These are phyloP conservation scores for Kazachstania kunashirensis DNA, from an alignment of 805 yeast species.

Conservation along the genomic window DNA sequence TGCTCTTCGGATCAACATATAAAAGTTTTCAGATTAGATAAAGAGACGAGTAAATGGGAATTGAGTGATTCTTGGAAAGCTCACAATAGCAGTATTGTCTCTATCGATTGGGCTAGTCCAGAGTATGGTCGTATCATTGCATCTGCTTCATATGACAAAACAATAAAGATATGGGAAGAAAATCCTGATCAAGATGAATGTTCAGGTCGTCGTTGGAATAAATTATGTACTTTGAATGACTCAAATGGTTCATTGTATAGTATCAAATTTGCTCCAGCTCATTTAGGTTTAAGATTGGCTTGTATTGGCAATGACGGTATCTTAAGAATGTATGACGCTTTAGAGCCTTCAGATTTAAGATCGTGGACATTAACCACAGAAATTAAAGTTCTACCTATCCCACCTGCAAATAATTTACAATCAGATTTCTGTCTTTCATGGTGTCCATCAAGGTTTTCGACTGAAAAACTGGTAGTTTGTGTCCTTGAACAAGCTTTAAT, in stretches of 20 bases:
- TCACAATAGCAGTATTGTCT: conserved; percentile 79
- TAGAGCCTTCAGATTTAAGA: conserved; percentile 80
- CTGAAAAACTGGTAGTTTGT: conserved; percentile 73
- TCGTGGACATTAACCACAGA: conserved; percentile 76
- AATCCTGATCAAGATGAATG: conserved; percentile 64
- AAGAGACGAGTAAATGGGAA: conserved; percentile 57
- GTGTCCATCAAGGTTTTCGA: conserved; percentile 79
- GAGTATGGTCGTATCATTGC: conserved; percentile 84
- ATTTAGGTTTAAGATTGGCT: conserved; percentile 71
- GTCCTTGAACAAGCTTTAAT: conserved; percentile 82
- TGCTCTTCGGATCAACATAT: conserved; percentile 92
- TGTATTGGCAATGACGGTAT: conserved; percentile 86
- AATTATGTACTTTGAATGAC: conserved; percentile 70
- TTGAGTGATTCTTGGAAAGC: conserved; percentile 90
- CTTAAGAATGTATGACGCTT: conserved; percentile 73
- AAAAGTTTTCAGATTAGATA: conserved; percentile 73
- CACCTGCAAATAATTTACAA: conserved; percentile 74
- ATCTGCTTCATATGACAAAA: conserved; percentile 81
- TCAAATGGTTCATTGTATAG: conserved; percentile 83
- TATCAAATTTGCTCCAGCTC: conserved; percentile 81
- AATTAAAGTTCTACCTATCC: conserved; percentile 51
- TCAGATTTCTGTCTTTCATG: conserved; percentile 79
- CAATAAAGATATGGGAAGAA: conserved; percentile 87
- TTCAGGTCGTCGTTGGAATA: conserved; percentile 78
- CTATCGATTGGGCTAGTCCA: conserved; percentile 88